A percentile compares a stretch with the other conserved stretches of the same genome.
phyloP scores from a whole-genome alignment of 2,329 filamentous ascomycete species.

The Xylariaceae sp. region DNA sequence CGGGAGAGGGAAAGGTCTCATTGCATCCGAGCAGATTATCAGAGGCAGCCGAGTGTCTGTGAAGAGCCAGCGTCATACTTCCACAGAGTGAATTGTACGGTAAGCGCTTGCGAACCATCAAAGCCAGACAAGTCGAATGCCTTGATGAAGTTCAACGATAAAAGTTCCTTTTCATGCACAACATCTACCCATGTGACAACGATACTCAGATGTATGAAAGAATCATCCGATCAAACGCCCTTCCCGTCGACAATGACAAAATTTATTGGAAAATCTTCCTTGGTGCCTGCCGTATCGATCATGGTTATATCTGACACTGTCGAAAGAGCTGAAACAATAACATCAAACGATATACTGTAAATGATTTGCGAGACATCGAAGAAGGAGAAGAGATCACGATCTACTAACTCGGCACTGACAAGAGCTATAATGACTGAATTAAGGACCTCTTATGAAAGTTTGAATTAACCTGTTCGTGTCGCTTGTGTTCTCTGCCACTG shows the following conservation, averaged over 20 bases:
- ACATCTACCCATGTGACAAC: slow-evolving; percentile 7
- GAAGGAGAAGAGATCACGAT: slow-evolving; percentile 11
- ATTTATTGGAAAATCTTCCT: slow-evolving; percentile 6
- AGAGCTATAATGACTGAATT: background rate
- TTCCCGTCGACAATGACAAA: slow-evolving; percentile 1
- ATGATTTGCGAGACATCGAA: slow-evolving; percentile 8
- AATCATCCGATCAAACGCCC: slow-evolving; percentile 7
- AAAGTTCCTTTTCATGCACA: slow-evolving; percentile 10
- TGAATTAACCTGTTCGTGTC: slow-evolving; percentile 5
- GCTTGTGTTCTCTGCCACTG: slow-evolving; percentile 6
- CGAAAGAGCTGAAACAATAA: slow-evolving; percentile 8
- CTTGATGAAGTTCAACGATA: background rate
- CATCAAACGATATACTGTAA: slow-evolving; percentile 7
- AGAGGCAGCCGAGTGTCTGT: slow-evolving; percentile 6
- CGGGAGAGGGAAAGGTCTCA: slow-evolving; percentile 7
- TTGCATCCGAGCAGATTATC: slow-evolving; percentile 2
- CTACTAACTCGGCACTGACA: slow-evolving; percentile 2
- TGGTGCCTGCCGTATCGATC: slow-evolving; percentile 9
- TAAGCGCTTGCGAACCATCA: background rate
- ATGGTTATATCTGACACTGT: slow-evolving; percentile 6
- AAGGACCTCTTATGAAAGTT: slow-evolving; percentile 6
- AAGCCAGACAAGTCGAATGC: slow-evolving; percentile 3
- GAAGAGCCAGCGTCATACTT: slow-evolving; percentile 3
- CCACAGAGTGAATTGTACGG: background rate
- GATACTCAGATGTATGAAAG: background rate